A percentile compares a stretch with the other conserved stretches of the same genome.
phyloP scores from a whole-genome alignment of 2,329 filamentous ascomycete genomes.

The Epichloe scottii region DNA sequence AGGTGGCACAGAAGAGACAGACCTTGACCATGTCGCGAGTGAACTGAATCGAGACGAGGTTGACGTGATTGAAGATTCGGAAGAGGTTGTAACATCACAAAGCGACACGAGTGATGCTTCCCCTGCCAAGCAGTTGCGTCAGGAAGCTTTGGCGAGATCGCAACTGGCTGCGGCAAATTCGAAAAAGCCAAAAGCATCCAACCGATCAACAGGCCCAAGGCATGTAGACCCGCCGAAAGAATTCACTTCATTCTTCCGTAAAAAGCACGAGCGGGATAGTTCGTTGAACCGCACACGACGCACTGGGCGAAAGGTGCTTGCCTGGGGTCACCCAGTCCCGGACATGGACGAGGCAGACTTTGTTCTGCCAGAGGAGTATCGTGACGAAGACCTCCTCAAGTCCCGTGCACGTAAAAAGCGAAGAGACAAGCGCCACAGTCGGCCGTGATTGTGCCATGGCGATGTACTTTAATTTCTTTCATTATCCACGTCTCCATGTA shows the following conservation, averaged over 20 bases:
- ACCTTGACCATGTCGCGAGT: slow-evolving; percentile 5
- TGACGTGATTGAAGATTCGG: slow-evolving; percentile 23
- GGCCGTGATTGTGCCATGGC: slow-evolving; percentile 16
- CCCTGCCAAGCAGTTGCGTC: slow-evolving; percentile 58
- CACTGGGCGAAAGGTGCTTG: slow-evolving; percentile 55
- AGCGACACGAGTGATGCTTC: slow-evolving; percentile 41
- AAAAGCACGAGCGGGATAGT: slow-evolving; percentile 65
- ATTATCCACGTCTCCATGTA: background rate
- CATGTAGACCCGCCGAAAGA: slow-evolving; percentile 37
- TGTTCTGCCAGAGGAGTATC: slow-evolving; percentile 54
- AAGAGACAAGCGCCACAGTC: slow-evolving; percentile 42
- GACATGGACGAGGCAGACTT: slow-evolving; percentile 63
- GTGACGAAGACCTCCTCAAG: slow-evolving; percentile 42
- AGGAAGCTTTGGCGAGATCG: slow-evolving; percentile 51
- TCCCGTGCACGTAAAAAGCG: slow-evolving; percentile 51
- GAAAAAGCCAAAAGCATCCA: slow-evolving; percentile 18
- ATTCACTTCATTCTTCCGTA: slow-evolving; percentile 79
- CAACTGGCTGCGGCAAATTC: slow-evolving; percentile 25
- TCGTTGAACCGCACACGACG: slow-evolving; percentile 64
- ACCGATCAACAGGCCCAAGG: slow-evolving; percentile 15
- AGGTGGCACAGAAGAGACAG: slow-evolving; percentile 21
- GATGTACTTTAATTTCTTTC: background rate
- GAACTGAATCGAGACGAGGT: slow-evolving; percentile 6
- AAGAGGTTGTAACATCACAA: slow-evolving; percentile 26
- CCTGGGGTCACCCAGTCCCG: slow-evolving; percentile 73